These are phyloP conservation scores for Psilocybe tampanensis DNA, from an alignment of 768 basidiomycete species.

Conservation along the genomic window DNA sequence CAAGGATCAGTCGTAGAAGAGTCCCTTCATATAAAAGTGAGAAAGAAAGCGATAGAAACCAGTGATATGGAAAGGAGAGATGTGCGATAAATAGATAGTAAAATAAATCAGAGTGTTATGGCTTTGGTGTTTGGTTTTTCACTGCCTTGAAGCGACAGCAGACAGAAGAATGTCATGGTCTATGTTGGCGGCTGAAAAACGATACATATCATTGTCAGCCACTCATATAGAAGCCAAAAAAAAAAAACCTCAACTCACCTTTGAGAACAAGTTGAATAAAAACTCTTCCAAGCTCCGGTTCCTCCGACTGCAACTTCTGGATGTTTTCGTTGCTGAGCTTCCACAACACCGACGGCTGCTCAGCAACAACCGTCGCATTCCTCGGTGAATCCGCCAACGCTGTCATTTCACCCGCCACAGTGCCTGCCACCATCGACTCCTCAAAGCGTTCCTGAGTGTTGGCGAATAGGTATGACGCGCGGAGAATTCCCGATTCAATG, in stretches of 20 bases:
- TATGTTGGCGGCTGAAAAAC: constrained; percentile 28
- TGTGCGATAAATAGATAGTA: neutral
- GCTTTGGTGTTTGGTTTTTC: no score
- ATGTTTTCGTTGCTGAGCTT: constrained; percentile 64
- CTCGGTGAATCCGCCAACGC: constrained; percentile 77
- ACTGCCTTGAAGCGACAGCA: constrained; percentile 39
- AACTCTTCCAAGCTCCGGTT: constrained; percentile 62
- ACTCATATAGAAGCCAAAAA: constrained; percentile 19
- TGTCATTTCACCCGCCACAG: constrained; percentile 89
- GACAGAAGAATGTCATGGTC: constrained; percentile 67
- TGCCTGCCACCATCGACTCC: constrained; percentile 94
- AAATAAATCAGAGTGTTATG: neutral
- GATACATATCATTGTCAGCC: neutral
- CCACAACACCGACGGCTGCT: constrained; percentile 80
- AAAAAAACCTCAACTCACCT: constrained; percentile 48
- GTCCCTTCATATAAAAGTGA: no score
- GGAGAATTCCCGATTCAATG: constrained; percentile 83
- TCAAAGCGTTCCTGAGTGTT: constrained; percentile 68
- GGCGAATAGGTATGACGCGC: constrained; percentile 81
- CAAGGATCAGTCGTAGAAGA: neutral
- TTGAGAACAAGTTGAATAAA: constrained; percentile 76
- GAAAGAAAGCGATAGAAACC: neutral
- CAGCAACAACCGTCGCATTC: constrained; percentile 86
- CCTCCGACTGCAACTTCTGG: constrained; percentile 63
- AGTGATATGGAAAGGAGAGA: neutral